Base-by-base conservation (phyloP, 2,329 filamentous ascomycete species). In the Trichoderma sp. region DNA sequence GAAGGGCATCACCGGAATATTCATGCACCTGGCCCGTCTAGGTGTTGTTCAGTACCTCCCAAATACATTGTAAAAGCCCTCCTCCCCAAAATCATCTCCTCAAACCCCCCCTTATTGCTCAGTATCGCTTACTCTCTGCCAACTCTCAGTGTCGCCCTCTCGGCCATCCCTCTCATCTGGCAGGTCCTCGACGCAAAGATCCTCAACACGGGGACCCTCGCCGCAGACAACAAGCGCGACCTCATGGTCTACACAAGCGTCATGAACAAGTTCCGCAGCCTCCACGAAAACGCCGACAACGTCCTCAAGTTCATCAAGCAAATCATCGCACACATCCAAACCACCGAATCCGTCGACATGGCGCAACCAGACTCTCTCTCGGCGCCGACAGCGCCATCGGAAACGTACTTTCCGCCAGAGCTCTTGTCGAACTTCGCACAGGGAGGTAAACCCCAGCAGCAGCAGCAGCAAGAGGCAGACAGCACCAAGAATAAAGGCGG, bases 181-280 rank as follows among this genome's bases (percentile, higher is more conserved):
- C 61, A 64, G 48, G 61, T 64, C 7, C 21, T 64, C 17, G 54
- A 57, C 12, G 61, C 61, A 30, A 64, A 64, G 34, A 48, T 64
- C 10, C 51, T 64, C 21, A 64, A 64, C 2, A 45, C 61, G 1
- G 61, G 61, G 12, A 34, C 44, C 5, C 51, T 43, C 43, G 61
- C 54, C 28, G 52, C 61, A n/a, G 61, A 64, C 28, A 64, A 56
- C 30, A 48, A 48, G 30, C 51, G 52, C 28, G 54, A 64, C 48
- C 52, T 64, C 9, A 56, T 56, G 54, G 61, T 64, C 30, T 64
- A 64, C 52, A 64, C 54, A 39, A 57, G 51, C 45, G 61, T 64
- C 45, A 64, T 64, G 61, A 64, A 57, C 54, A 64, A 56, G 5
- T 64, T 64, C 34, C 51, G 52, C 41, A 57, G 41, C 26, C 54